Percentiles rank a stretch among this genome's conserved stretches.
These are phyloP conservation scores for Manihot esculenta DNA, from an alignment of 441 rosid genomes.

Conservation along the genomic window DNA sequence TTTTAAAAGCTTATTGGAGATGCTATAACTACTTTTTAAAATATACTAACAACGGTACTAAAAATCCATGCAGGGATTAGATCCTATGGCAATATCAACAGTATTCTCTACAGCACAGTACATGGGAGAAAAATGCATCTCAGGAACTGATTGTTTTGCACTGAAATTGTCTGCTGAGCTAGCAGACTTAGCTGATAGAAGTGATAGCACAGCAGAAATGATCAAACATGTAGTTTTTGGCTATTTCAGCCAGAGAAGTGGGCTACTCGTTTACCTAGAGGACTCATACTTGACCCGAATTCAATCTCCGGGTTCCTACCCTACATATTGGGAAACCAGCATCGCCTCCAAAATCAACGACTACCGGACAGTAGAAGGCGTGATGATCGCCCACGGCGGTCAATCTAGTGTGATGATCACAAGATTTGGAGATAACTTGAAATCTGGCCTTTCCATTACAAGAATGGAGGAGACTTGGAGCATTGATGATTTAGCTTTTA, in stretches of 20 bases:
- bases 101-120: slow-evolving; percentile 74
- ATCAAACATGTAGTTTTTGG: slow-evolving; percentile 83
- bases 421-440: slow-evolving; percentile 75
- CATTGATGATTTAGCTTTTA: slow-evolving; percentile 78
- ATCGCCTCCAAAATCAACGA: slow-evolving; percentile 72
- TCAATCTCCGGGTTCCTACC: slow-evolving; percentile 72
- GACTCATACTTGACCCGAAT: slow-evolving; percentile 86
- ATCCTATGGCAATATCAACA: slow-evolving; percentile 75
- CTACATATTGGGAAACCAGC: slow-evolving; percentile 91
- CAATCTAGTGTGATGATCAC: slow-evolving; percentile 68
- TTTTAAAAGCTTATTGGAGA: background rate
- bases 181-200: slow-evolving; percentile 59
- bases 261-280: slow-evolving; percentile 68
- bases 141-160: slow-evolving; percentile 67
- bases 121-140: slow-evolving; percentile 75
- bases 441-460: slow-evolving; percentile 64
- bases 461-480: slow-evolving; percentile 85
- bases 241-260: slow-evolving; percentile 89
- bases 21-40: too few species aligned
- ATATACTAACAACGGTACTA: too few species aligned
- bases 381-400: slow-evolving; percentile 80
- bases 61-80: slow-evolving; percentile 60
- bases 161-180: slow-evolving; percentile 74
- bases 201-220: slow-evolving; percentile 87
- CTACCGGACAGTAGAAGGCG: slow-evolving; percentile 61